Evolutionary conservation across 2,329 filamentous ascomycete genomes (phyloP).

Genomic region (Colletotrichum destructivum): DNA sequence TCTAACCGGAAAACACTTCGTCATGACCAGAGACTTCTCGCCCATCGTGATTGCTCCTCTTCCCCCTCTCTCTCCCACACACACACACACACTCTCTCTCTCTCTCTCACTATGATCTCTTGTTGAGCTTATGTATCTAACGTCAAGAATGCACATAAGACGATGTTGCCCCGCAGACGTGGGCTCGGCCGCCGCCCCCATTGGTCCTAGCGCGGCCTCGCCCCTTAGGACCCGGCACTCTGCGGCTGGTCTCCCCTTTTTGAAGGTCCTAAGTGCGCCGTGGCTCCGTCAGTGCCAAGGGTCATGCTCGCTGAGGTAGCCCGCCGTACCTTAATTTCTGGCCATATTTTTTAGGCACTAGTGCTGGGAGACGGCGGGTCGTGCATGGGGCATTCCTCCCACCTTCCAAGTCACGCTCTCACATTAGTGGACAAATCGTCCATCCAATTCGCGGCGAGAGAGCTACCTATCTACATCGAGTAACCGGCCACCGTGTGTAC

Average conservation of each 20-base stretch:
- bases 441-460: constrained; percentile 36
- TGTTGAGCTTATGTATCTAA: constrained; percentile 25
- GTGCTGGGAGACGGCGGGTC: constrained; percentile 30
- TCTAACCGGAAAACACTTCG: not conserved
- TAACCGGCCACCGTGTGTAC: constrained; percentile 30
- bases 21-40: not conserved
- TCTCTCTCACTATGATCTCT: not conserved
- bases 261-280: constrained; percentile 1
- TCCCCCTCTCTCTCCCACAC: not conserved
- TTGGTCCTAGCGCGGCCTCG: constrained; percentile 27
- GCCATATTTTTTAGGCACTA: constrained; percentile 40
- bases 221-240: constrained; percentile 17
- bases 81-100: not conserved
- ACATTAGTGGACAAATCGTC: constrained; percentile 42
- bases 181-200: constrained; percentile 23
- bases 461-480: constrained; percentile 34
- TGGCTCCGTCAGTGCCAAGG: constrained; percentile 6
- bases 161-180: constrained; percentile 30
- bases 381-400: constrained; percentile 39
- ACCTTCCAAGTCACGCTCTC: constrained; percentile 42
- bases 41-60: not conserved
- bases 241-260: constrained; percentile 10
- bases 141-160: constrained; percentile 35
- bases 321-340: constrained; percentile 34
- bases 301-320: constrained; percentile 39